Conservation (phyloP, 2,329 filamentous ascomycete species). For the Fusarium scirpi region DNA sequence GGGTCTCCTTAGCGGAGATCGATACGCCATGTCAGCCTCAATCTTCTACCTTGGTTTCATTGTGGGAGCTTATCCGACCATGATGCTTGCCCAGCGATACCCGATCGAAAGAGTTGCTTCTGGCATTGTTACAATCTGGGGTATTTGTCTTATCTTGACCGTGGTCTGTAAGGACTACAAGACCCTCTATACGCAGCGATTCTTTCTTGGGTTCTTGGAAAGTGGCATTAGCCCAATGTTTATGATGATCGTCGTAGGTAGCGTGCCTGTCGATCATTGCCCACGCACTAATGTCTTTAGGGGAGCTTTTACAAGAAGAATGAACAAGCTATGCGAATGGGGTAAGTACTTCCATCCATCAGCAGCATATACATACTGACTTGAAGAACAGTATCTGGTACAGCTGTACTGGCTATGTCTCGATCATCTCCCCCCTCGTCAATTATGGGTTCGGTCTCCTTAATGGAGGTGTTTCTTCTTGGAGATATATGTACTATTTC, state of each 20-base stretch:
- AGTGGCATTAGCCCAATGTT: slow-evolving; percentile 67
- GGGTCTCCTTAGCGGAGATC: slow-evolving; percentile 54
- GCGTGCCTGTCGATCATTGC: too few species aligned
- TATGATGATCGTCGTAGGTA: slow-evolving; percentile 61
- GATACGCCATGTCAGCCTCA: slow-evolving; percentile 58
- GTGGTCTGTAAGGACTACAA: slow-evolving; percentile 53
- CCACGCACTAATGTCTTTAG: slow-evolving; percentile 2
- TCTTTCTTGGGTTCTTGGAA: slow-evolving; percentile 68
- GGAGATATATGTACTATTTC: slow-evolving; percentile 45
- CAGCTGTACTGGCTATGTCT: slow-evolving; percentile 58
- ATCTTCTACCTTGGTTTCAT: slow-evolving; percentile 65
- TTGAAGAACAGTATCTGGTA: slow-evolving; percentile 51
- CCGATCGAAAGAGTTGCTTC: slow-evolving; percentile 61
- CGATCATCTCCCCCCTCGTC: slow-evolving; percentile 59
- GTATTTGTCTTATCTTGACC: slow-evolving; percentile 54
- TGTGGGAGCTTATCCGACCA: slow-evolving; percentile 59
- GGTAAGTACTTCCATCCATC: slow-evolving; percentile 17
- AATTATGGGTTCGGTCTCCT: slow-evolving; percentile 62
- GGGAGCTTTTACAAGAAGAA: slow-evolving; percentile 56
- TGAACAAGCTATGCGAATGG: slow-evolving; percentile 55
- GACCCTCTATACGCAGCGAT: slow-evolving; percentile 59
- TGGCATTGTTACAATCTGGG: slow-evolving; percentile 50
- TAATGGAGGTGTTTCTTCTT: slow-evolving; percentile 51
- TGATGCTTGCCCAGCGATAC: slow-evolving; percentile 56
- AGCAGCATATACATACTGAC: neutral